Evolutionary conservation across 345 rosid species (phyloP).

Genomic region (Salix caprea): DNA sequence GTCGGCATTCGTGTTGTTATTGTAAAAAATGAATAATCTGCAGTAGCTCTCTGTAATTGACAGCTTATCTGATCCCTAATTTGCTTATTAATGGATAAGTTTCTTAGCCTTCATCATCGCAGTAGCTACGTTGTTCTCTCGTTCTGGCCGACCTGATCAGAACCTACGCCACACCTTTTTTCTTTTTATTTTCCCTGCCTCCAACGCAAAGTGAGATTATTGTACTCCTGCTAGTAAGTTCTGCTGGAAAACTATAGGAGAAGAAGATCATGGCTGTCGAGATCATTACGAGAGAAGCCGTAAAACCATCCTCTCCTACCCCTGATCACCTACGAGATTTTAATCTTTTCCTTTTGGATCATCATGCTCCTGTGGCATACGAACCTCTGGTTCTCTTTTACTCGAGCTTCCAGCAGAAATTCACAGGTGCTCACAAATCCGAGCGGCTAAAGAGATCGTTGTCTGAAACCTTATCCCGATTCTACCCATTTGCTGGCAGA

Average conservation of each 20-base stretch:
- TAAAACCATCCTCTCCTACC: conserved; percentile 21
- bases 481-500: conserved; percentile 38
- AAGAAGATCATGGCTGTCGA: neutral
- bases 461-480: conserved; percentile 33
- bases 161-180: too few species aligned
- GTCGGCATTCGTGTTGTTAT: neutral
- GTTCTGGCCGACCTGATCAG: too few species aligned
- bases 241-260: neutral
- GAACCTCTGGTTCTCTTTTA: conserved; percentile 17
- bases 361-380: neutral
- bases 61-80: neutral
- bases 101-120: too few species aligned
- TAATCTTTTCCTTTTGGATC: conserved; percentile 22
- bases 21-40: too few species aligned
- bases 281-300: neutral
- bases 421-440: neutral
- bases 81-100: neutral
- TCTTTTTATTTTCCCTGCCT: too few species aligned
- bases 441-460: conserved; percentile 35
- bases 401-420: neutral
- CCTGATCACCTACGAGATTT: conserved; percentile 4
- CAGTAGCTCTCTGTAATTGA: neutral
- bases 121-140: too few species aligned
- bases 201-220: too few species aligned
- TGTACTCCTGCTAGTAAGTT: too few species aligned